Evolutionary conservation across 2,329 filamentous ascomycete species (phyloP).

Genomic region (Diaporthe longicolla): DNA sequence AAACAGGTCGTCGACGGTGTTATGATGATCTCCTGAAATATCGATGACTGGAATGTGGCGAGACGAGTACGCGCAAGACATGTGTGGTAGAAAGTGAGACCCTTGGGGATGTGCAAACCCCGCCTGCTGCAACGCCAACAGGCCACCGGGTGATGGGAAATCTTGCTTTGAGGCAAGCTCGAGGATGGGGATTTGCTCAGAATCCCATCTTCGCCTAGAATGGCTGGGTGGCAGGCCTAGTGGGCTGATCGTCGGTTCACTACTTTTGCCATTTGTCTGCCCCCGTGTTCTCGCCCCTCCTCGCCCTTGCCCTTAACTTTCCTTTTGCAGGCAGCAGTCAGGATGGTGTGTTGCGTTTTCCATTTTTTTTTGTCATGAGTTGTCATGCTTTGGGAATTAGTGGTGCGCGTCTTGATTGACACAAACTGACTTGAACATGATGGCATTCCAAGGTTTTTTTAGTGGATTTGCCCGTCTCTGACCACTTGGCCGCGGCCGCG

Average conservation of each 20-base stretch:
- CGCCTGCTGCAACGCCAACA: conserved; percentile 23
- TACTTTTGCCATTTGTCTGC: not conserved
- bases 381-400: too few species aligned
- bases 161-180: conserved; percentile 18
- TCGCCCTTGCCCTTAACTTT: not conserved
- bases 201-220: conserved; percentile 33
- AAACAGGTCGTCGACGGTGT: not conserved
- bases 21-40: conserved; percentile 9
- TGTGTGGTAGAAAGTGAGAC: conserved; percentile 2
- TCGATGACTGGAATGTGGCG: conserved; percentile 25
- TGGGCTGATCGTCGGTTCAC: not conserved
- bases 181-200: conserved; percentile 34
- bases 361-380: not conserved
- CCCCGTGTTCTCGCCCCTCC: not conserved
- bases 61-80: conserved; percentile 21
- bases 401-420: not conserved
- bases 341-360: not conserved
- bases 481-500: not conserved
- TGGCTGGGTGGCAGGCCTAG: not conserved
- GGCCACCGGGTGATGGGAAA: conserved; percentile 5
- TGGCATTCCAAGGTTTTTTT: conserved; percentile 18
- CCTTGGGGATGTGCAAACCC: not conserved
- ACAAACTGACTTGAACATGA: conserved; percentile 4
- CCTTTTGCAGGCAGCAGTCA: not conserved
- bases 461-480: not conserved